Base-by-base conservation (phyloP, 2,329 filamentous ascomycete genomes). In the Immersiporthe knoxdaviesiana region DNA sequence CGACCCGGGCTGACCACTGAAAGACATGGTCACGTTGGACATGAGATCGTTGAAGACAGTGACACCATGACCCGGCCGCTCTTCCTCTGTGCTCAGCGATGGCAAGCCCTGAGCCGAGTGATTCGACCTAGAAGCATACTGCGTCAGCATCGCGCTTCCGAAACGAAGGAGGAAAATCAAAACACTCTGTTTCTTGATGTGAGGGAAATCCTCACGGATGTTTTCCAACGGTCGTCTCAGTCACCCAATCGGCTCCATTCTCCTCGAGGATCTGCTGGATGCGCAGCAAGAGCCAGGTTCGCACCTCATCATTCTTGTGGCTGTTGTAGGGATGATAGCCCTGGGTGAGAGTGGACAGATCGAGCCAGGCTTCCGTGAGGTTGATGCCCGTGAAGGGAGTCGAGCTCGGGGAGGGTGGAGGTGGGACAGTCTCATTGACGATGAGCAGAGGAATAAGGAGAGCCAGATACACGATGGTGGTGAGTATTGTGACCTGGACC, bases 291-390 rank as follows among this genome's bases (percentile, higher is more conserved):
- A 98, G 82, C 84, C 91, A 97, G 44, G 87, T 82, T 71, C 92
- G 90, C 44, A 97, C 90, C 32, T 88, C 83, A 74, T 97, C 94
- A 77, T 97, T 98, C 70, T 88, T 85, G 70, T 85, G 90, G 73
- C 91, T 94, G 80, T 97, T 97, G 82, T 93, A 97, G 0, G 96
- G 95, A 77, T 97, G 96, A 77, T 92, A 96, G 1, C 85, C 84
- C 72, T 84, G 84, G 44, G 91, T 95, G 63, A 99, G 85, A 67
- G 85, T 82, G 71, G 93, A 88, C 41, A 99, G 84, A 77, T 98
- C 94, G 16, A 84, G 80, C 94, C 94, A 98, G 50, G 95, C 93
- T 80, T 97, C 90, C 2, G 90, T 91, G 66, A 98, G 81, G 75
- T 97, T 93, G 75, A 97, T 82, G 24, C 93, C 94, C 11, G 82